A percentile compares a stretch with the other conserved stretches of the same genome.
These are phyloP conservation scores for Colletotrichum echinochloae DNA, from an alignment of 2,329 filamentous ascomycete species.

Conservation along the genomic window DNA sequence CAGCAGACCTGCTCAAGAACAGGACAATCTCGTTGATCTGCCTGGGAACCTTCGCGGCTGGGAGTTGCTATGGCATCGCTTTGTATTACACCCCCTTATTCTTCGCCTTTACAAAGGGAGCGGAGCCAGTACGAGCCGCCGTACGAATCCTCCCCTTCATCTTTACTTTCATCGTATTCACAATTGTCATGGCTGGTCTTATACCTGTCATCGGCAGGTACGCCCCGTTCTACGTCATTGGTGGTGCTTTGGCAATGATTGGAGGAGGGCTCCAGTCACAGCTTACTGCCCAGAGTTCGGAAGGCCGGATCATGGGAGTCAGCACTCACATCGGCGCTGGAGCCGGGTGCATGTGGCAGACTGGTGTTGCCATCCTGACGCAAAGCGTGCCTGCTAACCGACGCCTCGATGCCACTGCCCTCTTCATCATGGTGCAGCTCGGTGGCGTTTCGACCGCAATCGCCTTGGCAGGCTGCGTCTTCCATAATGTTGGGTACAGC, in stretches of 20 bases:
- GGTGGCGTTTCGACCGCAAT: slow-evolving; percentile 46
- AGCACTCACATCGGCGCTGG: slow-evolving; percentile 49
- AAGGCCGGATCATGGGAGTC: slow-evolving; percentile 48
- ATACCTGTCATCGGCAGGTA: slow-evolving; percentile 55
- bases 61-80: slow-evolving; percentile 52
- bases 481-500: slow-evolving; percentile 48
- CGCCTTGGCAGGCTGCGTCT: slow-evolving; percentile 47
- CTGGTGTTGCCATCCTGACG: slow-evolving; percentile 45
- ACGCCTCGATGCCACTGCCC: slow-evolving; percentile 47
- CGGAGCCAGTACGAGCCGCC: slow-evolving; percentile 55
- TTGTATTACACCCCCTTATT: slow-evolving; percentile 67
- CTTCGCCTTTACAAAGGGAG: slow-evolving; percentile 63
- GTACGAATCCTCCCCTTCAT: slow-evolving; percentile 58
- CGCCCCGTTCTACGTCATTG: slow-evolving; percentile 48
- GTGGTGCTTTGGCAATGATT: slow-evolving; percentile 45
- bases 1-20: slow-evolving; percentile 54
- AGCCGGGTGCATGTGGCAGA: slow-evolving; percentile 49
- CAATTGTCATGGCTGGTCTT: slow-evolving; percentile 52
- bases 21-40: slow-evolving; percentile 57
- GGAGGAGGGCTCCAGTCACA: slow-evolving; percentile 46
- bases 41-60: slow-evolving; percentile 52
- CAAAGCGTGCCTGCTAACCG: slow-evolving; percentile 43
- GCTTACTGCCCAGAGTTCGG: slow-evolving; percentile 44
- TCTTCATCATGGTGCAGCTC: slow-evolving; percentile 52
- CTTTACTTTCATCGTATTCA: slow-evolving; percentile 51